Conservation (phyloP, 1,139 yeast genomes). For the Candida sanyaensis region DNA sequence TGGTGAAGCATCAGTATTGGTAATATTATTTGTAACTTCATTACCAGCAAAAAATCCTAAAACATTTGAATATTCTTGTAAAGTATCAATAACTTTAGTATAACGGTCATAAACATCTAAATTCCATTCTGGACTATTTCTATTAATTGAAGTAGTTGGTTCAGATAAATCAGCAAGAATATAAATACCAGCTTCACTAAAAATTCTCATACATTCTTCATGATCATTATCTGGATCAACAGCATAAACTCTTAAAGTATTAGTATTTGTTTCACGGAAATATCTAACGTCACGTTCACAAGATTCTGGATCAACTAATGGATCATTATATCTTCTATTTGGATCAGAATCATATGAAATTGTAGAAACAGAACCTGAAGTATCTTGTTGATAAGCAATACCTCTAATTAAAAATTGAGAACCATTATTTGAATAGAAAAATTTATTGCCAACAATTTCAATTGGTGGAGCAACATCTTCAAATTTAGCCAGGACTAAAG, state of each 20-base stretch:
- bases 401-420: slow-evolving; percentile 81
- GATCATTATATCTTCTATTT: slow-evolving; percentile 57
- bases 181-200: slow-evolving; percentile 87
- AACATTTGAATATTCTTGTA: slow-evolving; percentile 78
- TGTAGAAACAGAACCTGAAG: slow-evolving; percentile 46
- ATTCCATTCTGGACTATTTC: slow-evolving; percentile 76
- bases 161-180: slow-evolving; percentile 85
- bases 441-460: slow-evolving; percentile 71
- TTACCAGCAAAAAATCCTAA: slow-evolving; percentile 94
- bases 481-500: slow-evolving; percentile 11
- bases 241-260: slow-evolving; percentile 74
- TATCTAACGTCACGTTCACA: slow-evolving; percentile 82
- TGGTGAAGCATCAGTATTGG: slow-evolving; percentile 67
- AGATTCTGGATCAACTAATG: slow-evolving; percentile 66
- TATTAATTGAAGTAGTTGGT: slow-evolving; percentile 73
- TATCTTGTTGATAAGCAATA: slow-evolving; percentile 75
- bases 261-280: slow-evolving; percentile 75
- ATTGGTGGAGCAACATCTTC: slow-evolving; percentile 36
- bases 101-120: slow-evolving; percentile 68
- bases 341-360: slow-evolving; percentile 5
- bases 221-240: slow-evolving; percentile 79
- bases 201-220: slow-evolving; percentile 83
- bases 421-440: slow-evolving; percentile 75
- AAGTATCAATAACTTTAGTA: slow-evolving; percentile 79
- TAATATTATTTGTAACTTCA: slow-evolving; percentile 64